Evolutionary conservation across 2,329 filamentous ascomycete species (phyloP), one percentile per base, ranked within the genome.

Genomic region (Domatiomyces catenatus): DNA sequence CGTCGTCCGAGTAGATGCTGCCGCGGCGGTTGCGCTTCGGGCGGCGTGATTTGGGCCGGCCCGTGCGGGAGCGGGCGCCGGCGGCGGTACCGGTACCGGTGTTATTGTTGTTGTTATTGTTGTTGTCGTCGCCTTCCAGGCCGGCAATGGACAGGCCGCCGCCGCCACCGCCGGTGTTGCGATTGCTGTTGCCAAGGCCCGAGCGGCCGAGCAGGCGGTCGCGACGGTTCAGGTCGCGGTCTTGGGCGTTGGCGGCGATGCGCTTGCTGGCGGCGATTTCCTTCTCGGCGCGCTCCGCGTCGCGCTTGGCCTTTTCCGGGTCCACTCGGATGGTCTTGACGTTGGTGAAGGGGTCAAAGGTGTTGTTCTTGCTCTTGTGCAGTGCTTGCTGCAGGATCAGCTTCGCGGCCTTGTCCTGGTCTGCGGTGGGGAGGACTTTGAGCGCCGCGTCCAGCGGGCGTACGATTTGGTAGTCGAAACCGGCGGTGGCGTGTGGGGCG

Each of bases 391-490:
- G 79, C 15, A 75, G 74, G 24, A 75, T 70, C 12, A 39, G 32
- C 32, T 39, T 39, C 10, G 32, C 32, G 10, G 32, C 32, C 5
- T 39, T 12, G 32, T 39, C 32, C 32, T 39, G 32, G 52, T 73
- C 67, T 10, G 72, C 70, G 2, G 76, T 73, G 1, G 77, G 76
- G 18, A 74, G 70, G 44, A 83, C 69, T 10, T 71, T 72, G 18
- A 84, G 70, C 4, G 72, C 72, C 15, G 78, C 72, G 8, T 80
- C 83, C 53, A 83, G 68, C 56, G 81, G 80, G 55, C 79, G 76
- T 8, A 78, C 76, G 47, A 81, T 68, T 54, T 78, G 74, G 59
- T 82, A 72, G 20, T 80, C 70, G 39, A 73, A 71, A 1, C 75
- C 74, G 12, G 73, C 70, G 58, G 78, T 73, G 45, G 76, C 70